These are phyloP conservation scores for Trichoderma koningiopsis DNA, from an alignment of 2,329 filamentous ascomycete genomes.

Conservation along the genomic window DNA sequence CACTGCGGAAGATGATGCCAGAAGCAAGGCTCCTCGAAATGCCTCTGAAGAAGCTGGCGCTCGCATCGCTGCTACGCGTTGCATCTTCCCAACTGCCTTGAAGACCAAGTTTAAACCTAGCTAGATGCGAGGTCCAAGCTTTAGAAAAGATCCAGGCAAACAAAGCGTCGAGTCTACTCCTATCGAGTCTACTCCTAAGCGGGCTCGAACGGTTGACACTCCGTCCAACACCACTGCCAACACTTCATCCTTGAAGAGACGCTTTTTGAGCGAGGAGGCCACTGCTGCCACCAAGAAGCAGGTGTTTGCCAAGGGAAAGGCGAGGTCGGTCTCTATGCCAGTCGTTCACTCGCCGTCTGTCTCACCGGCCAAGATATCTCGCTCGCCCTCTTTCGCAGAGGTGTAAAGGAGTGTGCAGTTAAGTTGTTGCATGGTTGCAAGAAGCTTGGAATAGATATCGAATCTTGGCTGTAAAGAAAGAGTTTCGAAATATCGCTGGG, in stretches of 20 bases:
- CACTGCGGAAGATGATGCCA: not conserved
- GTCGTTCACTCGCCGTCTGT: not conserved
- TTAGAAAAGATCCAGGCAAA: not conserved
- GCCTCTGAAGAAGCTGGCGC: not conserved
- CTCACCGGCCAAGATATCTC: not conserved
- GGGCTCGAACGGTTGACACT: not conserved
- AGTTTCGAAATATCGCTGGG: not conserved
- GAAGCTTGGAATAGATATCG: not conserved
- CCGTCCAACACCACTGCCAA: not conserved
- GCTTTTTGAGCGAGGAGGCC: conserved; percentile 7
- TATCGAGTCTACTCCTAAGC: not conserved
- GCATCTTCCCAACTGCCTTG: not conserved
- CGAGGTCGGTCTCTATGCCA: conserved; percentile 4
- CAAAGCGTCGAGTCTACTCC: not conserved
- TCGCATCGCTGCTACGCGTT: not conserved
- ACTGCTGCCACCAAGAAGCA: conserved; percentile 5
- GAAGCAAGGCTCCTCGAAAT: not conserved
- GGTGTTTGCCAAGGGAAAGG: conserved; percentile 2
- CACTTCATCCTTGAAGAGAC: not conserved
- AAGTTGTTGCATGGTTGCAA: too few relatives aligned
- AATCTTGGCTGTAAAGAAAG: not conserved
- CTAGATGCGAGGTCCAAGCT: not conserved
- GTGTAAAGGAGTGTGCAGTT: not conserved
- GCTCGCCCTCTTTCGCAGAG: not conserved
- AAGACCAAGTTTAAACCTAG: not conserved